Evolutionary conservation across 768 basidiomycete species (phyloP).

Genomic region (Macrolepiota dolichaula): DNA sequence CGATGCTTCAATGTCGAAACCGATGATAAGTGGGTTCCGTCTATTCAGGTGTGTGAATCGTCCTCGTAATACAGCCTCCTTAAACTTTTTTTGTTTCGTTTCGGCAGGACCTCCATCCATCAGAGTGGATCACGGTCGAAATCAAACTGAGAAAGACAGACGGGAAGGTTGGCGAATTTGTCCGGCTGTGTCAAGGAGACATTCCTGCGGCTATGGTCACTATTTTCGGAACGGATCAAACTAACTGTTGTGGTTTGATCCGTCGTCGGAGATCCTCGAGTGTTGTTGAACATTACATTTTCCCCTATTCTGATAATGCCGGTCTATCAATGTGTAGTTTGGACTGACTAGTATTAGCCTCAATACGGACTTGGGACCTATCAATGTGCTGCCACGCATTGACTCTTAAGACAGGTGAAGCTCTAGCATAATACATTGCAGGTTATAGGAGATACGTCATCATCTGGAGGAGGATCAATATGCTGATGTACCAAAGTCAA

Average conservation of each 20-base stretch:
- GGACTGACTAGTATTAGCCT: neutral
- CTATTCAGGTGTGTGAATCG: neutral
- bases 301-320: slow-evolving; percentile 1
- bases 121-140: neutral
- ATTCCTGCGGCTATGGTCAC: neutral
- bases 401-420: too few relatives aligned
- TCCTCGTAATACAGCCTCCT: neutral
- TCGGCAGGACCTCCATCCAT: neutral
- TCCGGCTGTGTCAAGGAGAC: neutral
- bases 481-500: neutral
- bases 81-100: too few relatives aligned
- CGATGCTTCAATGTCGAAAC: neutral
- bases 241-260: slow-evolving; percentile 1
- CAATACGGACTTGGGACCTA: neutral
- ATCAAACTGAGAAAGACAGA: neutral
- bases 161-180: neutral
- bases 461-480: neutral
- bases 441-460: too few relatives aligned
- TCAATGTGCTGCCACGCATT: too few relatives aligned
- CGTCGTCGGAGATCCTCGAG: neutral
- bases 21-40: neutral
- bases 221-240: neutral
- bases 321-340: neutral
- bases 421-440: too few relatives aligned
- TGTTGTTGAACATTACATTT: neutral